A percentile compares a stretch with the other conserved stretches of the same genome.
Evolutionary conservation across 805 yeast genomes (phyloP).

Genomic region (Torulaspora maleeae): DNA sequence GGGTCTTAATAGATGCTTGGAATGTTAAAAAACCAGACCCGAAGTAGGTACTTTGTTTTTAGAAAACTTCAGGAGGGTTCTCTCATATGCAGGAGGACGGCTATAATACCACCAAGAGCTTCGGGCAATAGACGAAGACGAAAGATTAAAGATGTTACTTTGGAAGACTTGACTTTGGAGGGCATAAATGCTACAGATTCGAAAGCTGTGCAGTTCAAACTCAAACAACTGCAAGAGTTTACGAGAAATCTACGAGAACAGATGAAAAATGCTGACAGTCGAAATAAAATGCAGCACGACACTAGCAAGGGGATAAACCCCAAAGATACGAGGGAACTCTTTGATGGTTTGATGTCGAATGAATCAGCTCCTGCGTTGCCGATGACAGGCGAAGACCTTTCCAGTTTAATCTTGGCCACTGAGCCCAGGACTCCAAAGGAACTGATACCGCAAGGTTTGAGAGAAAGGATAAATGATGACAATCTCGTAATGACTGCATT

Average conservation of each 20-base stretch:
- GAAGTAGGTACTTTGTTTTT: background rate
- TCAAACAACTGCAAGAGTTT: constrained; percentile 30
- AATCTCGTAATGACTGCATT: constrained; percentile 21
- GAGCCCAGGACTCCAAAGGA: constrained; percentile 13
- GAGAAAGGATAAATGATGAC: constrained; percentile 24
- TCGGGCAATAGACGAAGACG: constrained; percentile 9
- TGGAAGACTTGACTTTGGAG: constrained; percentile 13
- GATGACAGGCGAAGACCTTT: constrained; percentile 8
- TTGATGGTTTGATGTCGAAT: constrained; percentile 6
- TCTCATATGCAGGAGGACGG: constrained; percentile 6
- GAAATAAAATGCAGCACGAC: constrained; percentile 2
- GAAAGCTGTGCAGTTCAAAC: constrained; percentile 25
- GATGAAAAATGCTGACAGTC: constrained; percentile 15
- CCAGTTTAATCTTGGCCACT: constrained; percentile 18
- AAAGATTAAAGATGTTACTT: constrained; percentile 12
- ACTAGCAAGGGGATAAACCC: background rate
- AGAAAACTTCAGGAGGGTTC: background rate
- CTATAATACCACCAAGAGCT: constrained; percentile 14
- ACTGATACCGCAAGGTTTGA: constrained; percentile 21
- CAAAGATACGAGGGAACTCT: background rate
- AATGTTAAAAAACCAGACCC: background rate
- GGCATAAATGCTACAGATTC: constrained; percentile 10
- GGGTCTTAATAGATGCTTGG: background rate
- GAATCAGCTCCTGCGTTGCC: background rate
- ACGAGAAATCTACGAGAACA: constrained; percentile 23